Evolutionary conservation across 139 green algal species (phyloP), one percentile per base, ranked within the genome.

Genomic region (Chlorella sp.): DNA sequence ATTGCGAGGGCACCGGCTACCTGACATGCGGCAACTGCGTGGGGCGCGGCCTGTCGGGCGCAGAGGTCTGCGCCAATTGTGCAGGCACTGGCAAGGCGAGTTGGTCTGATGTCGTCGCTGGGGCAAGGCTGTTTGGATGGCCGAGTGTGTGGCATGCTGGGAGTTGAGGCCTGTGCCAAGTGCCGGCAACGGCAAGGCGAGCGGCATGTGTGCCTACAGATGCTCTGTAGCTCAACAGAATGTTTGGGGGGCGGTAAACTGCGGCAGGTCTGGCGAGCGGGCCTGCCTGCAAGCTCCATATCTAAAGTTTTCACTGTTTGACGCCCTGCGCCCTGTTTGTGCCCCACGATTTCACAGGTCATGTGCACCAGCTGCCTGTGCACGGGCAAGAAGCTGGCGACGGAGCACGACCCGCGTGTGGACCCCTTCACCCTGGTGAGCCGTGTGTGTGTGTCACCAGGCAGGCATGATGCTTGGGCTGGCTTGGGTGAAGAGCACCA

Each of bases 301-400:
- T n/a, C n/a, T n/a, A n/a, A n/a, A n/a, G n/a, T n/a, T n/a, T n/a
- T n/a, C n/a, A n/a, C n/a, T n/a, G n/a, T n/a, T 65, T 28, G 20
- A 25, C 57, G 20, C 57, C 57, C 57, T 23, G 25, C 11, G 1
- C 23, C 60, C 60, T 23, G 7, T 68, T 2, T 30, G 2, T 17
- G 18, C 60, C 60, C 23, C 25, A 3, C 15, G 60, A 18, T 60
- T 9, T 21, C 44, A 15, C 51, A 60, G 51, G 97, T 99, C 75
- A 99, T 99, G 97, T 99, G 97, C 93, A 98, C 96, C 6, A 93
- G 89, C 23, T 99, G 97, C 92, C 90, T 99, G 41, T 98, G 95
- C 91, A 99, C 97, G 16, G 96, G 96, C 26, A 98, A 97, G 91
- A 87, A 94, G 71, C 87, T 99, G 79, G 96, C 95, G 7, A 98